These are phyloP conservation scores for Talaromyces sp. DNA, from an alignment of 2,329 filamentous ascomycete genomes.

Conservation along the genomic window DNA sequence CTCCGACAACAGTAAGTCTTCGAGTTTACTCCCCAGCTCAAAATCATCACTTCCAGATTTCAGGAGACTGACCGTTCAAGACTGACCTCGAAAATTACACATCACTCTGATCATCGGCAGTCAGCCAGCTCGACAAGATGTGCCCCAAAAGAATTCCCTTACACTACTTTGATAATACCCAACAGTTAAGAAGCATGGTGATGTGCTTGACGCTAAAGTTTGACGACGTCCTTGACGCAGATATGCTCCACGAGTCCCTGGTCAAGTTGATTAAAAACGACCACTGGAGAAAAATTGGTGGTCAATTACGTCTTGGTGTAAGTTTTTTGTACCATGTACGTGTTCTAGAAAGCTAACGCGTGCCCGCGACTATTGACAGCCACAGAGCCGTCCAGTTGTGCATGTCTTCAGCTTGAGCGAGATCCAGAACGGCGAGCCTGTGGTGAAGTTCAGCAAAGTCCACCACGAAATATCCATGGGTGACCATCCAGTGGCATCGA, in stretches of 20 bases:
- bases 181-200: conserved; percentile 1
- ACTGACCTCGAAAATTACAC: neutral
- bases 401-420: neutral
- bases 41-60: neutral
- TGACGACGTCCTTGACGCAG: neutral
- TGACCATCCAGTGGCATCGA: neutral
- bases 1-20: neutral
- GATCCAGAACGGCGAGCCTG: neutral
- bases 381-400: neutral
- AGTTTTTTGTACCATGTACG: neutral
- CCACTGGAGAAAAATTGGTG: conserved; percentile 4
- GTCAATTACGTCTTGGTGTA: neutral
- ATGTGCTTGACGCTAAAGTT: conserved; percentile 6
- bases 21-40: neutral
- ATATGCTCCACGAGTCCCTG: neutral
- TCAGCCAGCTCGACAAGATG: neutral
- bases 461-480: neutral
- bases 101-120: neutral
- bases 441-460: neutral
- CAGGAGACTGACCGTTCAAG: neutral
- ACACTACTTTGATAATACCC: conserved; percentile 6
- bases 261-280: neutral
- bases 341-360: neutral
- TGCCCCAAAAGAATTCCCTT: neutral
- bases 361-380: neutral